Evolutionary conservation across 2,329 filamentous ascomycete species (phyloP).

Genomic region (Hysterium pulicare): DNA sequence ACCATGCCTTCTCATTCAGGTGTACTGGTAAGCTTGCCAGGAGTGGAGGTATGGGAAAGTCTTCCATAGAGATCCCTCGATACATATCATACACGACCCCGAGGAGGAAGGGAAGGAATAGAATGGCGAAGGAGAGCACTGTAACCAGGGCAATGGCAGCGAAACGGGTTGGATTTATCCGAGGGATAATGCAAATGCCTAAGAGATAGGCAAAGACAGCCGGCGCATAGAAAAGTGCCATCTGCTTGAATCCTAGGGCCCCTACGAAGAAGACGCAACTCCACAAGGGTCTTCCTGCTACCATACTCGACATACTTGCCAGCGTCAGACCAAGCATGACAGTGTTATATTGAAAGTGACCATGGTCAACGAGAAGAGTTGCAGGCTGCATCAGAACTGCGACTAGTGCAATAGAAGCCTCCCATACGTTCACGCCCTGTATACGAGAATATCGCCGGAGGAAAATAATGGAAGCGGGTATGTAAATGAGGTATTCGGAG

Average conservation of each 20-base stretch:
- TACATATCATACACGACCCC: conserved; percentile 68
- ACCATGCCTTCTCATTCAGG: conserved; percentile 60
- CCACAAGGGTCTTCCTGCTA: conserved; percentile 83
- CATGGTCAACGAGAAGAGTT: conserved; percentile 88
- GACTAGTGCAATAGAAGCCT: conserved; percentile 76
- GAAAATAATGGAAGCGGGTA: conserved; percentile 83
- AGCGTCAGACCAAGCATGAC: conserved; percentile 94
- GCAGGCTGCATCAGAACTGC: conserved; percentile 91
- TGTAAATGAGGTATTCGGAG: conserved; percentile 85
- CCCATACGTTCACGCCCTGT: conserved; percentile 76
- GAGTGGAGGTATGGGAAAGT: conserved; percentile 58
- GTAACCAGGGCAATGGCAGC: conserved; percentile 74
- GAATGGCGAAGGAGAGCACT: conserved; percentile 65
- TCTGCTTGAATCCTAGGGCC: conserved; percentile 97
- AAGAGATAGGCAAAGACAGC: conserved; percentile 88
- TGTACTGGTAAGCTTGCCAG: conserved; percentile 60
- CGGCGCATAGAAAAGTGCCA: conserved; percentile 96
- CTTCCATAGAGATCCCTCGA: conserved; percentile 58
- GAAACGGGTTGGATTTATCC: conserved; percentile 64
- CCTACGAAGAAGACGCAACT: conserved; percentile 89
- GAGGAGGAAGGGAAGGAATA: conserved; percentile 72
- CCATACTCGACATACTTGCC: conserved; percentile 81
- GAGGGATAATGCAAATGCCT: conserved; percentile 77
- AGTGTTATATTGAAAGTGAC: conserved; percentile 97
- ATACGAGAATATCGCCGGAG: conserved; percentile 75